phyloP scores from a whole-genome alignment of 192 early-diverging fungal species.

The Mortierella antarctica region DNA sequence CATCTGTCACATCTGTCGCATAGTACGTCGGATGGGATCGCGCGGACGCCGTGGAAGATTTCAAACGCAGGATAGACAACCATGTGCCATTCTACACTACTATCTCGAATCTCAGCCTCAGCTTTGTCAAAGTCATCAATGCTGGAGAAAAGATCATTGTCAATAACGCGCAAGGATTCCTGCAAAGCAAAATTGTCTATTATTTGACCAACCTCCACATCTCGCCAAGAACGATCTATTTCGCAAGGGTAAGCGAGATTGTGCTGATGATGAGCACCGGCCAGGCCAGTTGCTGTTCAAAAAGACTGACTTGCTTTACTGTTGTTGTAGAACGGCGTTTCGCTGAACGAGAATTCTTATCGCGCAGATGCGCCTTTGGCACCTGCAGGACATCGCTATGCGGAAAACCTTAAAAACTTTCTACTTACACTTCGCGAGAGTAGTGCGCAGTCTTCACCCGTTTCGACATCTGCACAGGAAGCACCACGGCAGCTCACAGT shows the following conservation, averaged over 20 bases:
- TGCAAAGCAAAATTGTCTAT: conserved; percentile 79
- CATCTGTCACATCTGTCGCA: neutral
- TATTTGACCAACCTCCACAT: conserved; percentile 81
- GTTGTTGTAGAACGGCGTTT: conserved; percentile 65
- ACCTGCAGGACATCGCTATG: conserved; percentile 69
- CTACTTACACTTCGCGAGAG: conserved; percentile 57
- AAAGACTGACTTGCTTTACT: neutral
- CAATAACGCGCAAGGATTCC: conserved; percentile 84
- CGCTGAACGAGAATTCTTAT: conserved; percentile 73
- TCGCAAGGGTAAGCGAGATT: conserved; percentile 63
- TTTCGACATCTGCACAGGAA: neutral
- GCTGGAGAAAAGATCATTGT: conserved; percentile 84
- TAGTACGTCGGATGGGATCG: conserved; percentile 79
- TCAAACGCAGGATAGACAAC: conserved; percentile 75
- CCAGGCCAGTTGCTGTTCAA: too few relatives aligned
- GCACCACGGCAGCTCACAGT: conserved; percentile 59
- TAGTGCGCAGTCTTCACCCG: conserved; percentile 1
- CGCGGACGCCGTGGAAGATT: conserved; percentile 73
- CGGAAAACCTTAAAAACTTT: conserved; percentile 72
- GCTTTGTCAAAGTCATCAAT: conserved; percentile 84
- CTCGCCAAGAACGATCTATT: conserved; percentile 72
- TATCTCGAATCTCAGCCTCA: conserved; percentile 67
- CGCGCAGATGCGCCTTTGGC: conserved; percentile 78
- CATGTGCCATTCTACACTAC: conserved; percentile 76
- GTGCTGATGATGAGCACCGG: too few relatives aligned